Conservation (phyloP, 2,329 filamentous ascomycete species). For the Metarhizium album region DNA sequence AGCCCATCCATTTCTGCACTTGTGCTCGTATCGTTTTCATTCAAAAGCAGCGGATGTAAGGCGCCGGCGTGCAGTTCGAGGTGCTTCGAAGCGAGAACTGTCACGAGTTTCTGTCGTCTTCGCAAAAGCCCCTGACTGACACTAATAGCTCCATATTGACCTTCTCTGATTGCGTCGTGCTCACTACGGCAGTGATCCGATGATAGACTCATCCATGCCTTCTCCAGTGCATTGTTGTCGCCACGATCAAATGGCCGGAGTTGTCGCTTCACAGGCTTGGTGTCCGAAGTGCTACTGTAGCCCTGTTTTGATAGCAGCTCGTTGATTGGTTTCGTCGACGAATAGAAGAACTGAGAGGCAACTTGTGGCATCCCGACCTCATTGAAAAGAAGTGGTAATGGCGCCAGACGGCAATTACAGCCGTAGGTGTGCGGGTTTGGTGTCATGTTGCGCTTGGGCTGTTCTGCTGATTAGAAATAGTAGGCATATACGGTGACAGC, state of each 20-base stretch:
- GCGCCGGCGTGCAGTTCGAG: neutral
- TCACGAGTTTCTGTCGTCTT: constrained; percentile 15
- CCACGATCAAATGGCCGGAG: constrained; percentile 68
- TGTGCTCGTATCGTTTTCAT: neutral
- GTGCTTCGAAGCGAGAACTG: constrained; percentile 1
- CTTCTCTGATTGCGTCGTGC: constrained; percentile 27
- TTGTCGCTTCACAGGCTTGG: constrained; percentile 44
- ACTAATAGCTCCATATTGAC: neutral
- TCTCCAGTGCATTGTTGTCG: constrained; percentile 72
- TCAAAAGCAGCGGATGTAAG: neutral
- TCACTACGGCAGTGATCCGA: constrained; percentile 35
- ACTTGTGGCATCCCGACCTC: constrained; percentile 46
- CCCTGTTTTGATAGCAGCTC: constrained; percentile 65
- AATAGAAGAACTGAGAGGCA: constrained; percentile 74
- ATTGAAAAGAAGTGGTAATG: constrained; percentile 27
- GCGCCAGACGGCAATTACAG: constrained; percentile 45
- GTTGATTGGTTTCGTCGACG: constrained; percentile 71
- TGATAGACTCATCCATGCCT: constrained; percentile 58
- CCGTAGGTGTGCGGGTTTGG: constrained; percentile 43
- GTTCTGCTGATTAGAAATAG: neutral
- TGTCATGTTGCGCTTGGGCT: constrained; percentile 6
- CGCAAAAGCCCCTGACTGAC: constrained; percentile 18
- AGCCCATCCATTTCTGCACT: constrained; percentile 19
- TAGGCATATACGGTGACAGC: neutral
- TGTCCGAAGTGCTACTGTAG: constrained; percentile 38